Percentiles rank a stretch among this genome's conserved stretches.
Conservation (phyloP, 2,329 filamentous ascomycete species). For the Botrytis sinoallii region DNA sequence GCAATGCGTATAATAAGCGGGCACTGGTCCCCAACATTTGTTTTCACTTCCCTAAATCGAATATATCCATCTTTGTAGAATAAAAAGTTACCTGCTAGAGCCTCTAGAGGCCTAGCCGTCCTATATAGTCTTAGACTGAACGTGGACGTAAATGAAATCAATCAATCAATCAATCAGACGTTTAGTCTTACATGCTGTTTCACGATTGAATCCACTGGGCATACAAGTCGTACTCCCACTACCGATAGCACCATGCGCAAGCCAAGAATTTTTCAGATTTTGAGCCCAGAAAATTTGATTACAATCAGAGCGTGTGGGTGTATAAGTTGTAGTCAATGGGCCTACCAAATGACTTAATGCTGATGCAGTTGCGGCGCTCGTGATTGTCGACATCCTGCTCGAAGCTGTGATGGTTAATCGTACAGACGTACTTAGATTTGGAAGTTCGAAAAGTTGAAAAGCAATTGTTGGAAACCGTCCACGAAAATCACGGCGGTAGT, state of each 20-base stretch:
- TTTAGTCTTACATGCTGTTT: constrained; percentile 6
- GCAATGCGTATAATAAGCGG: too few species aligned
- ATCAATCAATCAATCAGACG: too few species aligned
- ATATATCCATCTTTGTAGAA: too few species aligned
- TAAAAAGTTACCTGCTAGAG: too few species aligned
- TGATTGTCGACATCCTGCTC: constrained; percentile 1
- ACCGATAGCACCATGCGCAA: constrained; percentile 8
- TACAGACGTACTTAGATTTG: neutral
- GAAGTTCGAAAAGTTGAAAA: neutral
- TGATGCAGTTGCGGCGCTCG: neutral
- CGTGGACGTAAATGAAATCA: too few species aligned
- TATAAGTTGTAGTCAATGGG: constrained; percentile 9
- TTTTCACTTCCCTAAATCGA: too few species aligned
- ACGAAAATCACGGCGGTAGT: neutral
- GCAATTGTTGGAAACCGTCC: neutral
- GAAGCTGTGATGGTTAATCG: neutral
- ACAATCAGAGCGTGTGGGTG: neutral
- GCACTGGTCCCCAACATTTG: too few species aligned
- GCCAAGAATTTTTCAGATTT: constrained; percentile 6
- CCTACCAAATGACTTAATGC: neutral
- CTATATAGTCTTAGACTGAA: too few species aligned
- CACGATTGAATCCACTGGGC: constrained; percentile 10
- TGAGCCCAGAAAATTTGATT: constrained; percentile 2
- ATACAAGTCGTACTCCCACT: constrained; percentile 2
- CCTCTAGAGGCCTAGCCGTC: too few species aligned